A percentile compares a stretch with the other conserved stretches of the same genome.
Conservation (phyloP, 352 stramenopile species). For the Paralagenidium karlingii region DNA sequence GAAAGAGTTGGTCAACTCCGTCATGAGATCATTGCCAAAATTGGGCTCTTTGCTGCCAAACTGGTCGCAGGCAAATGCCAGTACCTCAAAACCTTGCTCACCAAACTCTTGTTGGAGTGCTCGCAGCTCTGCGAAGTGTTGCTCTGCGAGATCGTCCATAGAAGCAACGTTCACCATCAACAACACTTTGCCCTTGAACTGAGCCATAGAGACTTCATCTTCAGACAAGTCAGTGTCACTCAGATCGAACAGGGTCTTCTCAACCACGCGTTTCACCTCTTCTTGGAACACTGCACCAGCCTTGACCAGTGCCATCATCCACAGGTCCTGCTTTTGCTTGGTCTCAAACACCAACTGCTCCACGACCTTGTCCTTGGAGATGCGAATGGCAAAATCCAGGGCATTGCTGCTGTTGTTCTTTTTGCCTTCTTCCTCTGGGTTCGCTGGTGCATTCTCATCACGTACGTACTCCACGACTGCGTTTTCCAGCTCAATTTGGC, state of each 20-base stretch:
- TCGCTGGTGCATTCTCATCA: background rate
- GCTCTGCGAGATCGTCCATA: constrained; percentile 53
- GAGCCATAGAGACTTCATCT: constrained; percentile 7
- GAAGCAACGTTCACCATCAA: constrained; percentile 71
- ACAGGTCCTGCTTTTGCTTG: constrained; percentile 6
- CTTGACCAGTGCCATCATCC: constrained; percentile 6
- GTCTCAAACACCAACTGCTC: constrained; percentile 7
- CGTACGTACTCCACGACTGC: constrained; percentile 7
- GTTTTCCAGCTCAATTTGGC: constrained; percentile 4
- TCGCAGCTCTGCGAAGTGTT: constrained; percentile 67
- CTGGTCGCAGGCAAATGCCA: constrained; percentile 74
- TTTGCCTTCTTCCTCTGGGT: background rate
- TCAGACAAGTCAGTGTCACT: constrained; percentile 5
- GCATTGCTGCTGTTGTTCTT: constrained; percentile 1
- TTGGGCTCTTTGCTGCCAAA: constrained; percentile 55
- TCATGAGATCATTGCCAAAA: constrained; percentile 14
- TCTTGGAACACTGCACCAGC: constrained; percentile 7
- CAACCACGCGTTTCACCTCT: constrained; percentile 3
- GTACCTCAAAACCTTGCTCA: constrained; percentile 18
- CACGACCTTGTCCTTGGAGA: background rate
- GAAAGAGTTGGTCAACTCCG: constrained; percentile 13
- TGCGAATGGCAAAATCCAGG: background rate
- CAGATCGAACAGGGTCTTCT: constrained; percentile 9
- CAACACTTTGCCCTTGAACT: constrained; percentile 25
- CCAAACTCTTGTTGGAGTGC: constrained; percentile 33